Conservation (phyloP, 192 early-diverging fungal genomes). For the Dissophora globulifera region DNA sequence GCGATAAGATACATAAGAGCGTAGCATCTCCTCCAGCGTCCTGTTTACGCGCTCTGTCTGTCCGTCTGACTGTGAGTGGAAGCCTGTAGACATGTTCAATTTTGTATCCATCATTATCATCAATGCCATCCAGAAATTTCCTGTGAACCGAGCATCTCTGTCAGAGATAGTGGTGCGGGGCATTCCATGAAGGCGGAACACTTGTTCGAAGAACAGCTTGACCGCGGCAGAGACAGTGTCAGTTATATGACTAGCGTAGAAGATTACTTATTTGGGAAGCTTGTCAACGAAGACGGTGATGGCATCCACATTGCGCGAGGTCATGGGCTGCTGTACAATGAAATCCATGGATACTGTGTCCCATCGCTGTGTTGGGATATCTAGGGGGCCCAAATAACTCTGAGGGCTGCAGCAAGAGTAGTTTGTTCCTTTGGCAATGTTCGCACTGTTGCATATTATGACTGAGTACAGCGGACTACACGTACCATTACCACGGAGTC, state of each 20-base stretch:
- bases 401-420: too few species aligned
- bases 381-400: too few species aligned
- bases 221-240: constrained; percentile 9
- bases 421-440: too few species aligned
- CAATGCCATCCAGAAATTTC: constrained; percentile 51
- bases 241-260: constrained; percentile 1
- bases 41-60: constrained; percentile 31
- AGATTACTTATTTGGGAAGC: constrained; percentile 55
- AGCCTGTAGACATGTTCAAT: constrained; percentile 47
- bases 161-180: constrained; percentile 59
- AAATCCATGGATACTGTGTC: too few species aligned
- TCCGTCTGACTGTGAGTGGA: constrained; percentile 55
- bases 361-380: too few species aligned
- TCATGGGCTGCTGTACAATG: too few species aligned
- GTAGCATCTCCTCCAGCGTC: too few species aligned
- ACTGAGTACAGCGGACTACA: too few species aligned
- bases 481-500: too few species aligned
- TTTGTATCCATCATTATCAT: constrained; percentile 26
- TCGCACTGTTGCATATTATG: too few species aligned
- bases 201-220: constrained; percentile 4
- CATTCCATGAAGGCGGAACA: constrained; percentile 53
- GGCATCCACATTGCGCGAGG: too few species aligned
- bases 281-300: too few species aligned
- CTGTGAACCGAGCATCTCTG: constrained; percentile 53
- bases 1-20: constrained; percentile 1